Evolutionary conservation across 1,284 basidiomycete genomes (phyloP).

Genomic region (Marasmius fiardii): DNA sequence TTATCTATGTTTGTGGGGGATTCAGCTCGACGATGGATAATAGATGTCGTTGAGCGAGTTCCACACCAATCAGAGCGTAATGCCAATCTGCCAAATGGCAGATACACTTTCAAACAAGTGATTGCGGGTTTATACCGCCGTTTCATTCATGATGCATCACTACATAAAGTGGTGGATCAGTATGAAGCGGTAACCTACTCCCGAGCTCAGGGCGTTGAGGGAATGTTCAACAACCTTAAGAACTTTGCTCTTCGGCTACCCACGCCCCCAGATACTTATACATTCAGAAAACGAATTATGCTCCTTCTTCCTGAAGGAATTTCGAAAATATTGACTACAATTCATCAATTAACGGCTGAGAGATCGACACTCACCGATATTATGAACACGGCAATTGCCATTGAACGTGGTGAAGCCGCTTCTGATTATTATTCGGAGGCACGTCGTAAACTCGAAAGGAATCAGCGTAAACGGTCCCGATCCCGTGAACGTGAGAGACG

Average conservation of each 20-base stretch:
- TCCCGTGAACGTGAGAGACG: no score
- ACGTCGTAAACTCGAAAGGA: background rate
- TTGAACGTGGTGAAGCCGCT: slow-evolving; percentile 4
- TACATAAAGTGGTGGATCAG: no score
- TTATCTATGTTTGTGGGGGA: slow-evolving; percentile 2
- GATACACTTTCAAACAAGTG: slow-evolving; percentile 10
- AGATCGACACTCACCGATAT: slow-evolving; percentile 6
- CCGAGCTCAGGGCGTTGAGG: background rate
- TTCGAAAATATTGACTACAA: background rate
- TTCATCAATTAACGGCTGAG: slow-evolving; percentile 5
- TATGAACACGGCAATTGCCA: slow-evolving; percentile 6
- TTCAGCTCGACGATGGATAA: slow-evolving; percentile 4
- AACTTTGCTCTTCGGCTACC: slow-evolving; percentile 6
- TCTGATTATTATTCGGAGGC: slow-evolving; percentile 3
- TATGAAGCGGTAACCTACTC: slow-evolving; percentile 4
- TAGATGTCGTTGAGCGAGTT: slow-evolving; percentile 2
- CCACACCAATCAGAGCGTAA: background rate
- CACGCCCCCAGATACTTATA: slow-evolving; percentile 9
- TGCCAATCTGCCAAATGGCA: background rate
- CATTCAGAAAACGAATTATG: slow-evolving; percentile 9
- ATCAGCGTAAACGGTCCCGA: no score
- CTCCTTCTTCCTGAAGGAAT: background rate
- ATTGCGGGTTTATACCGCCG: slow-evolving; percentile 7
- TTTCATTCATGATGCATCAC: no score
- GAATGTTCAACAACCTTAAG: slow-evolving; percentile 4